These are phyloP conservation scores for Amylocarpus encephaloides DNA, from an alignment of 2,329 filamentous ascomycete species.

Conservation along the genomic window DNA sequence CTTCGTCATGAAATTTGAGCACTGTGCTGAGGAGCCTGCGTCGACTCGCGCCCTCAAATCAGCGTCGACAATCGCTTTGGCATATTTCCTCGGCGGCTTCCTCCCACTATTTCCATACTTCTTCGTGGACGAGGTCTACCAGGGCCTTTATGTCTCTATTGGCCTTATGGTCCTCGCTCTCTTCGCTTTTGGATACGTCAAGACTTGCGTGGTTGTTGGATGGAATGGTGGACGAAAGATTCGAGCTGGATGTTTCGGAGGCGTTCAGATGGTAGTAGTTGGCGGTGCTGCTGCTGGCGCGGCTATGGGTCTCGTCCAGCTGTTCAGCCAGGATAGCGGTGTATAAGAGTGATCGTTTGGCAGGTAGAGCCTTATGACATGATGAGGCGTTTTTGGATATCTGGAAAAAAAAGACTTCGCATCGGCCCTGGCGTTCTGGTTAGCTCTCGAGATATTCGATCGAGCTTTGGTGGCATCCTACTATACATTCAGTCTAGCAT, in stretches of 20 bases:
- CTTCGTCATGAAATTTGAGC: slow-evolving; percentile 36
- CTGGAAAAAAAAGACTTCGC: background rate
- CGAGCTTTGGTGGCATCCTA: slow-evolving; percentile 11
- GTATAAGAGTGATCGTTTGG: background rate
- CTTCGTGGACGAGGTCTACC: slow-evolving; percentile 38
- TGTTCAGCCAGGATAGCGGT: slow-evolving; percentile 23
- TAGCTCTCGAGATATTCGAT: slow-evolving; percentile 24
- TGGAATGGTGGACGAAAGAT: slow-evolving; percentile 27
- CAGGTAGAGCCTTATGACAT: no score
- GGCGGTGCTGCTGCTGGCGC: slow-evolving; percentile 34
- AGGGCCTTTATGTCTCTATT: slow-evolving; percentile 52
- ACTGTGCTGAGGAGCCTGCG: slow-evolving; percentile 28
- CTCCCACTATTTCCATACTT: slow-evolving; percentile 52
- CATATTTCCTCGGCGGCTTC: slow-evolving; percentile 52
- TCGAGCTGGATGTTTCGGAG: slow-evolving; percentile 28
- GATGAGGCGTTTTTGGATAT: no score
- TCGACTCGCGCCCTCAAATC: slow-evolving; percentile 34
- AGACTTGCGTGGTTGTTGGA: slow-evolving; percentile 48
- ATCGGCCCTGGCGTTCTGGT: slow-evolving; percentile 7
- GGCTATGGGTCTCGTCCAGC: slow-evolving; percentile 35
- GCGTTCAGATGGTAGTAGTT: slow-evolving; percentile 37
- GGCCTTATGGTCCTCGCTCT: slow-evolving; percentile 54
- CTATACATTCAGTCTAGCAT: background rate
- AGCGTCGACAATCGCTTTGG: slow-evolving; percentile 48
- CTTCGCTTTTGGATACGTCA: slow-evolving; percentile 59